Evolutionary conservation across 345 rosid genomes (phyloP).

Genomic region (Garcia nutans): DNA sequence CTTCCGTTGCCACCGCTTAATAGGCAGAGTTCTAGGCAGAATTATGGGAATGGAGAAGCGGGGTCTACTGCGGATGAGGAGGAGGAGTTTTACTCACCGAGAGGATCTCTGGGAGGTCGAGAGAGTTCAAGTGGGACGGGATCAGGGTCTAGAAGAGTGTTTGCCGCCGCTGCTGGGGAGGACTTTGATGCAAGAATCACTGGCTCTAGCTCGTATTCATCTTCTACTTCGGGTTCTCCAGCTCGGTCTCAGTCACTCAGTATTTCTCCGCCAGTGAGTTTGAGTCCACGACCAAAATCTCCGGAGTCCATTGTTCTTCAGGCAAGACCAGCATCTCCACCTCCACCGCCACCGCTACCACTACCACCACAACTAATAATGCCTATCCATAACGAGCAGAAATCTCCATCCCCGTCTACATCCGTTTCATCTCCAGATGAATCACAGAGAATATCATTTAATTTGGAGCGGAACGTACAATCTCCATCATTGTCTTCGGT

Average conservation of each 20-base stretch:
- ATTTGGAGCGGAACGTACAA: conserved; percentile 16
- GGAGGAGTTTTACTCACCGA: conserved; percentile 91
- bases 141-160: conserved; percentile 67
- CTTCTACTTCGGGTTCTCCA: conserved; percentile 74
- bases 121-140: conserved; percentile 58
- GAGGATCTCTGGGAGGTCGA: conserved; percentile 64
- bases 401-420: not conserved
- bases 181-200: conserved; percentile 42
- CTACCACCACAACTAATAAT: not conserved
- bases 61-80: conserved; percentile 52
- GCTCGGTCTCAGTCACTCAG: conserved; percentile 76
- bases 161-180: conserved; percentile 31
- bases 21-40: conserved; percentile 47
- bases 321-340: conserved; percentile 23
- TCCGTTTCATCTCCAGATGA: conserved; percentile 23
- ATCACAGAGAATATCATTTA: conserved; percentile 29
- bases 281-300: conserved; percentile 53
- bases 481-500: conserved; percentile 11
- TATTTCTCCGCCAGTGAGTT: conserved; percentile 75
- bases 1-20: conserved; percentile 86
- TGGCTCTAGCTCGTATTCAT: conserved; percentile 58
- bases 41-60: conserved; percentile 41
- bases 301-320: conserved; percentile 31
- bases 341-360: conserved; percentile 32
- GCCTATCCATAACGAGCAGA: not conserved